Evolutionary conservation across 2,329 filamentous ascomycete species (phyloP), one percentile per base, ranked within the genome.

Genomic region (Phialophora verrucosa): DNA sequence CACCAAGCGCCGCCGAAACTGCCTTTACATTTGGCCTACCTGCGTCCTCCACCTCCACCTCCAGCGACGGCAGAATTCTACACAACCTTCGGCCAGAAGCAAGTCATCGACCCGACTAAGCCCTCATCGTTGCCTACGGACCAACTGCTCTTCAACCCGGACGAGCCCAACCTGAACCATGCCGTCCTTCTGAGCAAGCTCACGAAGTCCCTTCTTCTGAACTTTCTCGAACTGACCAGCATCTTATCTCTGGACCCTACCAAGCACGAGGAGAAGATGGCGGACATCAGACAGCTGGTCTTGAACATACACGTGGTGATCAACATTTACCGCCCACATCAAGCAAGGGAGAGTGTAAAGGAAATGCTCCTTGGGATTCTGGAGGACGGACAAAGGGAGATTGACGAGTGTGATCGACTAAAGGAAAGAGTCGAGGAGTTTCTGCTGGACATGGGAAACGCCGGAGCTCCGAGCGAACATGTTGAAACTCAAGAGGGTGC

Each of bases 241-340:
- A 82, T 91, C 14, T 82, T 96, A 64, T 84, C 86, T 10, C 79
- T 86, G n/a, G 84, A 89, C 54, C 90, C 92, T 0, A 67, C 63
- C 29, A 49, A 68, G 49, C 64, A 67, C 38, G 56, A 66, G 20
- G 83, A 84, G 51, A 96, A 96, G 76, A 84, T 94, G 54, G 83
- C 87, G 53, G 90, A 98, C 76, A 79, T 99, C 35, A 85, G 90
- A 73, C 93, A 90, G 17, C 81, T 98, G 31, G 90, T 96, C 69
- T 89, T 94, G 77, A 98, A 98, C 77, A 90, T 96, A 74, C 93
- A 97, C 78, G 92, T 96, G 74, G 85, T 97, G 62, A 88, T 98
- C 71, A 99, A 99, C 77, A 90, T 96, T 77, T 98, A 97, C 79
- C 86, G 94, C 35, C 93, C 93, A 10, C 93, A 97, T 76, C 94